Conservation (phyloP, 805 yeast species). For the Cyberlindnera amylophila region DNA sequence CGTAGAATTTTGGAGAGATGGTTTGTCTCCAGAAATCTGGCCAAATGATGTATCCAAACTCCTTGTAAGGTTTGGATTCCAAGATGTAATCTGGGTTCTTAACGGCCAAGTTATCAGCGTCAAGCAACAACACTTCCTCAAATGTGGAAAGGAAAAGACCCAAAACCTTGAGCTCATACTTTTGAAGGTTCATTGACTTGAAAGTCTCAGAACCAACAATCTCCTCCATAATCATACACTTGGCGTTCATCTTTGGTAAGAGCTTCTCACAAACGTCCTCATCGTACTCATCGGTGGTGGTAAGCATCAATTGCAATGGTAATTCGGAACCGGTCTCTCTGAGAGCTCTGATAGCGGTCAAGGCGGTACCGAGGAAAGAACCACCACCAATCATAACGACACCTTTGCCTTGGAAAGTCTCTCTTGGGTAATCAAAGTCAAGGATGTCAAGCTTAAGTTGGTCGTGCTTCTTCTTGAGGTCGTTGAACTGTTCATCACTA, state of each 20-base stretch:
- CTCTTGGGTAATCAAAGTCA: conserved; percentile 21
- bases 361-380: conserved; percentile 38
- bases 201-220: conserved; percentile 31
- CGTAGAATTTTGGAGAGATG: conserved; percentile 55
- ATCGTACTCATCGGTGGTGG: conserved; percentile 38
- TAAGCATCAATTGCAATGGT: conserved; percentile 43
- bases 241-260: conserved; percentile 39
- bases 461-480: conserved; percentile 19
- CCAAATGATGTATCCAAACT: conserved; percentile 53
- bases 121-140: conserved; percentile 41
- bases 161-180: conserved; percentile 30
- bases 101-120: conserved; percentile 45
- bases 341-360: conserved; percentile 36
- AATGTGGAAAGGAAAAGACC: conserved; percentile 45
- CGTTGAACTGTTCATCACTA: conserved; percentile 18
- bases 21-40: conserved; percentile 71
- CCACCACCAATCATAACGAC: conserved; percentile 44
- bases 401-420: conserved; percentile 24
- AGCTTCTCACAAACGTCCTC: conserved; percentile 39
- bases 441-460: conserved; percentile 20
- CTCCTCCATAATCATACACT: conserved; percentile 38
- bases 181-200: conserved; percentile 19
- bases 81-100: conserved; percentile 46
- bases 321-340: conserved; percentile 40
- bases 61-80: conserved; percentile 39